A percentile compares a stretch with the other conserved stretches of the same genome.
Evolutionary conservation across 495 filamentous ascomycete species (phyloP).

Genomic region (Lepidopterella palustris): DNA sequence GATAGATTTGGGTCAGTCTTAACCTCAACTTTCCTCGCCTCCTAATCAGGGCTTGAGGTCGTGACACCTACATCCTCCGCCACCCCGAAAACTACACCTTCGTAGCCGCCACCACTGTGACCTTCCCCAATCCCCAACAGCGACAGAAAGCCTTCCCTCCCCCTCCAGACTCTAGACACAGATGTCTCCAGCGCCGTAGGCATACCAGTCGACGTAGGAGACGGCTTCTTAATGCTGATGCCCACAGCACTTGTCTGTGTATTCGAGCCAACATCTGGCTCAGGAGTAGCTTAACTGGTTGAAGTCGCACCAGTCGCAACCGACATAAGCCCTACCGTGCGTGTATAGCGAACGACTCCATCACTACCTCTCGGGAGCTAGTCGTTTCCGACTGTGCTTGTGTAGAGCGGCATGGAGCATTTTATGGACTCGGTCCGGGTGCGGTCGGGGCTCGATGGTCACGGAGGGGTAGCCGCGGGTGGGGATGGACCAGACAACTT

Average conservation of each 20-base stretch:
- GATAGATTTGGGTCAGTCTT: no score
- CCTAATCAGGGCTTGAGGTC: no score
- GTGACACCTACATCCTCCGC: no score
- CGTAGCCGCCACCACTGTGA: no score
- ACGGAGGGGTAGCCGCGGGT: slow-evolving; percentile 30
- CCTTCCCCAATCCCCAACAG: no score
- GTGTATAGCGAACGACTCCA: not conserved
- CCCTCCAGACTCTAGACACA: no score
- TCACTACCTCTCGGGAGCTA: not conserved
- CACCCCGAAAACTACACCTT: no score
- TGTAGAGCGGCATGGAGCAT: not conserved
- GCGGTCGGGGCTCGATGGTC: not conserved
- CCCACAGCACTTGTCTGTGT: not conserved
- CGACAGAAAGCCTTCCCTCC: no score
- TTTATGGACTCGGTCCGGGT: not conserved
- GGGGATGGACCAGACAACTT: slow-evolving; percentile 56
- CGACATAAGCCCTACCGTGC: not conserved
- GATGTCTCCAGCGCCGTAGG: no score
- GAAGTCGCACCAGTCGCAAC: not conserved
- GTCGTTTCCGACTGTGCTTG: not conserved
- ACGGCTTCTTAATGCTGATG: no score
- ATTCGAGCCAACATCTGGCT: not conserved
- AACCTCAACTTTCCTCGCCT: no score
- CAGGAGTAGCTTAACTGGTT: not conserved
- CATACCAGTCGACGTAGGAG: no score